Percentiles rank a stretch among this genome's conserved stretches.
Evolutionary conservation across 257 asterid genomes (phyloP).

Genomic region (Solanum acaule): DNA sequence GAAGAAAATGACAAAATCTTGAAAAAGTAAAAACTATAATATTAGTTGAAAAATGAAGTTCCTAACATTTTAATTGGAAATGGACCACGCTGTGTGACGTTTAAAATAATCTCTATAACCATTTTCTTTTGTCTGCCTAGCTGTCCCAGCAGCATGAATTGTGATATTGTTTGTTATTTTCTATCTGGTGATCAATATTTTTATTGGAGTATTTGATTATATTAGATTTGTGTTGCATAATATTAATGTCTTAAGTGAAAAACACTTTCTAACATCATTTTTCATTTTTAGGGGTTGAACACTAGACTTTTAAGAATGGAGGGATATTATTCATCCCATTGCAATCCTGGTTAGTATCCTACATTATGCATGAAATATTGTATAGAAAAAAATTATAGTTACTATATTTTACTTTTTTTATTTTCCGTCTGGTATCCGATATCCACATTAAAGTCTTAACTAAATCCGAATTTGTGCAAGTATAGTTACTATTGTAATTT

Average conservation of each 20-base stretch:
- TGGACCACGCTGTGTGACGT: background rate
- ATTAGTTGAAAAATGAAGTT: background rate
- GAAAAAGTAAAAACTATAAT: background rate
- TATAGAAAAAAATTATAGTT: background rate
- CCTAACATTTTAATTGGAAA: background rate
- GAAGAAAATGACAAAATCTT: background rate
- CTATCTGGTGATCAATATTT: background rate
- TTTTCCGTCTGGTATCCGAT: fast-evolving
- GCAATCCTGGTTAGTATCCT: background rate
- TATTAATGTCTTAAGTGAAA: background rate
- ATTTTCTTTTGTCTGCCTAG: background rate
- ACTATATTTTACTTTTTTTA: no score
- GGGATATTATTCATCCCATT: background rate
- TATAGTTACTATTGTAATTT: background rate
- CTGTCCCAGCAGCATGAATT: background rate
- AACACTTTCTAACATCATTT: background rate
- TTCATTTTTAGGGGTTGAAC: background rate
- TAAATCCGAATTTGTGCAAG: fast-evolving
- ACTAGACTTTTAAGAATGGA: background rate
- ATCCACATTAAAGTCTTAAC: fast-evolving
- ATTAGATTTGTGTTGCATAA: background rate
- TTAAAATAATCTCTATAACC: background rate
- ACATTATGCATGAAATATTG: background rate
- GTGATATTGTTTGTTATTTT: background rate
- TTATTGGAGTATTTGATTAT: background rate